Evolutionary conservation across 2,329 filamentous ascomycete genomes (phyloP).

Genomic region (Ceratocystis smalleyi): DNA sequence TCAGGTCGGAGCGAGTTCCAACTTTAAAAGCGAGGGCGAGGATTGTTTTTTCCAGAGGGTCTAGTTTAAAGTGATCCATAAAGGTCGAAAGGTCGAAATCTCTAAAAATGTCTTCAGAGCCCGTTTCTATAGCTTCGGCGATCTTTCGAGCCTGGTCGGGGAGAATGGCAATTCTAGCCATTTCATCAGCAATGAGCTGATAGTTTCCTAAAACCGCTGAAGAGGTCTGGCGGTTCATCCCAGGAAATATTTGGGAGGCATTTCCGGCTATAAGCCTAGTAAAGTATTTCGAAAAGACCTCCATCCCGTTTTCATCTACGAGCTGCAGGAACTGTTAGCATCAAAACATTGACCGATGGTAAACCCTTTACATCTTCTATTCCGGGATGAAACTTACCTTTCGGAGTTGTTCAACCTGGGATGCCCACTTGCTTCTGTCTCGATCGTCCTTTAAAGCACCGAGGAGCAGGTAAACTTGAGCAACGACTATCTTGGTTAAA

Average conservation of each 20-base stretch:
- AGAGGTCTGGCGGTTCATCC: slow-evolving; percentile 54
- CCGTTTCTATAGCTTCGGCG: slow-evolving; percentile 80
- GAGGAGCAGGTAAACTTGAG: slow-evolving; percentile 85
- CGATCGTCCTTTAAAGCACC: slow-evolving; percentile 92
- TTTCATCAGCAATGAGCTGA: slow-evolving; percentile 63
- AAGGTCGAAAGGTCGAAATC: slow-evolving; percentile 95
- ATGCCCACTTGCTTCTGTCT: slow-evolving; percentile 78
- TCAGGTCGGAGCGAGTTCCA: slow-evolving; percentile 63
- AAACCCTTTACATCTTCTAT: not conserved
- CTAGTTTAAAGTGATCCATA: slow-evolving; percentile 88
- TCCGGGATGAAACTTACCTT: slow-evolving; percentile 45
- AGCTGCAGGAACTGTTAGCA: slow-evolving; percentile 39
- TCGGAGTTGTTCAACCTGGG: slow-evolving; percentile 77
- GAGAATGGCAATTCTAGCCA: slow-evolving; percentile 71
- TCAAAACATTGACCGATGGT: not conserved
- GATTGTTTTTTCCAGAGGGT: slow-evolving; percentile 73
- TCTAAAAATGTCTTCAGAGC: slow-evolving; percentile 81
- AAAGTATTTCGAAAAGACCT: slow-evolving; percentile 94
- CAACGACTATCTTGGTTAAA: slow-evolving; percentile 83
- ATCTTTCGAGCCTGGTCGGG: slow-evolving; percentile 75
- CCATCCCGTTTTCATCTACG: slow-evolving; percentile 97
- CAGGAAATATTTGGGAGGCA: slow-evolving; percentile 79
- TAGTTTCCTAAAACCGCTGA: slow-evolving; percentile 47
- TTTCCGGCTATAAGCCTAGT: slow-evolving; percentile 82
- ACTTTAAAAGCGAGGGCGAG: slow-evolving; percentile 79